Evolutionary conservation across 257 asterid genomes (phyloP).

Genomic region (Solanum rostratum): DNA sequence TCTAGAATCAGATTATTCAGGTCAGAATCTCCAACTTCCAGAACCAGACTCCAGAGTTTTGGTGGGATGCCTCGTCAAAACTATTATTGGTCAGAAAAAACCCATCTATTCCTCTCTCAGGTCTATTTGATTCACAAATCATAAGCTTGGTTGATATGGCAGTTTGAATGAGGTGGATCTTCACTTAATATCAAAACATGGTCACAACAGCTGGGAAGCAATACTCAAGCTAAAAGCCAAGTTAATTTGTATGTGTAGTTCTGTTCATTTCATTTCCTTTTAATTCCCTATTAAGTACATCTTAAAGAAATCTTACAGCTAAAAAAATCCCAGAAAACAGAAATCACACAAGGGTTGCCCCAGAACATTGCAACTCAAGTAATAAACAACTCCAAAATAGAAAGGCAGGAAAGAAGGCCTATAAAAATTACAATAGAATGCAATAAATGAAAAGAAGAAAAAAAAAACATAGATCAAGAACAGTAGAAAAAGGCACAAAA

Average conservation of each 20-base stretch:
- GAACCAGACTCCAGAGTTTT: background rate
- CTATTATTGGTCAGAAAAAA: background rate
- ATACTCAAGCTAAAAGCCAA: background rate
- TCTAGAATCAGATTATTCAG: background rate
- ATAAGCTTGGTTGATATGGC: background rate
- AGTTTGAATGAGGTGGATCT: background rate
- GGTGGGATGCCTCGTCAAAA: background rate
- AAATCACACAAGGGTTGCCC: background rate
- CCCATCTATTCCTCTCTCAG: background rate
- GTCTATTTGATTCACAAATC: background rate
- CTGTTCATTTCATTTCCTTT: background rate
- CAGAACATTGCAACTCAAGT: background rate
- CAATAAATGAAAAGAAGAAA: background rate
- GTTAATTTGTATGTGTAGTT: background rate
- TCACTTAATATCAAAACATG: background rate
- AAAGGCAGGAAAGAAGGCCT: background rate
- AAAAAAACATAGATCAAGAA: background rate
- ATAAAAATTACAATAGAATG: background rate
- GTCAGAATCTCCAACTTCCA: background rate
- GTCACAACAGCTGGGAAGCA: background rate
- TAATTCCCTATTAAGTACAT: background rate
- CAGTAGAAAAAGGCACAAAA: background rate
- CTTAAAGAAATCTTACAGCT: background rate
- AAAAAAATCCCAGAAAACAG: background rate
- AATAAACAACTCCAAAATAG: background rate